These are phyloP conservation scores for Massariosphaeria phaeospora DNA, from an alignment of 495 filamentous ascomycete genomes.

Conservation along the genomic window DNA sequence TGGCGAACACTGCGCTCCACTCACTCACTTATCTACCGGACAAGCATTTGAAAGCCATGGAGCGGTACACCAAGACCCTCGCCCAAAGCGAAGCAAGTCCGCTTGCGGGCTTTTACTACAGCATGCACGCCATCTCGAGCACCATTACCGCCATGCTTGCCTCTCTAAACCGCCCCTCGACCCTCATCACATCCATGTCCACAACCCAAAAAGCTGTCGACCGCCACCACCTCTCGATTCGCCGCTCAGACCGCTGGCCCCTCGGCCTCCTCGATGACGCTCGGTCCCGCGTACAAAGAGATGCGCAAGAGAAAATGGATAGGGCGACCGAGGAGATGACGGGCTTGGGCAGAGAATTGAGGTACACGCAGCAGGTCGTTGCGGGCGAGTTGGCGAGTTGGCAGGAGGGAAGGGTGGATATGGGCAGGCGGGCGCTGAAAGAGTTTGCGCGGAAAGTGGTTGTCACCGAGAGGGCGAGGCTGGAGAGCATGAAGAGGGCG, in stretches of 20 bases:
- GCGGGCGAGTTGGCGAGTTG: conserved; percentile 88
- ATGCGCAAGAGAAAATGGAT: conserved; percentile 68
- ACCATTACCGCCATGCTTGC: conserved; percentile 74
- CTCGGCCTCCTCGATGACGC: conserved; percentile 85
- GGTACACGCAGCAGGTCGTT: conserved; percentile 90
- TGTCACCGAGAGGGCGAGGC: conserved; percentile 67
- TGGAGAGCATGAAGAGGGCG: conserved; percentile 77
- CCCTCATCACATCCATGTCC: conserved; percentile 66
- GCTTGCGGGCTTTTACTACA: conserved; percentile 64
- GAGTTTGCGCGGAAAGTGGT: conserved; percentile 74
- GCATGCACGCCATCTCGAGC: conserved; percentile 67
- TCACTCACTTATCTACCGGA: conserved; percentile 63
- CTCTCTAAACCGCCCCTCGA: conserved; percentile 74
- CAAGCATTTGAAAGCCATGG: conserved; percentile 64
- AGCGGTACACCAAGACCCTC: conserved; percentile 63
- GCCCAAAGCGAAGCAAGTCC: conserved; percentile 69
- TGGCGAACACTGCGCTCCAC: conserved; percentile 55
- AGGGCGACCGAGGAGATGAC: conserved; percentile 60
- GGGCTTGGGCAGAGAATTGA: conserved; percentile 66
- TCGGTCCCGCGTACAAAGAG: conserved; percentile 69
- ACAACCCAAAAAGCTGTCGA: conserved; percentile 61
- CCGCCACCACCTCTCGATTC: conserved; percentile 66
- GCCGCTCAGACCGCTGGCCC: conserved; percentile 70
- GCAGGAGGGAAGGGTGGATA: conserved; percentile 77
- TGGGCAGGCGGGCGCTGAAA: conserved; percentile 67